Percentiles rank a stretch among this genome's conserved stretches.
These are phyloP conservation scores for Suillus sp. DNA, from an alignment of 768 basidiomycete genomes.

Conservation along the genomic window DNA sequence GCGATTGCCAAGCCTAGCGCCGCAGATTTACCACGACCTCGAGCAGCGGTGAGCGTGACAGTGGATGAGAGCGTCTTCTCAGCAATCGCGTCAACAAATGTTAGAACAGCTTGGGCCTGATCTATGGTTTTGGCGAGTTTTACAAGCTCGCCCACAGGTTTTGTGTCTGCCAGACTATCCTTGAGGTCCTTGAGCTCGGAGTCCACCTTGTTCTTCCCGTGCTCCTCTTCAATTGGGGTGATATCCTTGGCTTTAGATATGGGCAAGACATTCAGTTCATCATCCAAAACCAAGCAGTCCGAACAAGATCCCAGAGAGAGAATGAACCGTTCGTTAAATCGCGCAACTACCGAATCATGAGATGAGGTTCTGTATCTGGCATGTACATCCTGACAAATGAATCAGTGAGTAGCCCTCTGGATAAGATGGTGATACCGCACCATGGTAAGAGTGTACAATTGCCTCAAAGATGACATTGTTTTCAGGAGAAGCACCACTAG, in stretches of 20 bases:
- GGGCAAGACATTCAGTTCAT: conserved; percentile 96
- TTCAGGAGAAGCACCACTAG: conserved; percentile 87
- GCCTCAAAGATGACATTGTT: conserved; percentile 91
- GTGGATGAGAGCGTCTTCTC: conserved; percentile 94
- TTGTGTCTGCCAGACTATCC: conserved; percentile 75
- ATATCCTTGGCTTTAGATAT: conserved; percentile 96
- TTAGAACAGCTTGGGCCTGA: conserved; percentile 92
- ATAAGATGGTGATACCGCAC: conserved; percentile 31
- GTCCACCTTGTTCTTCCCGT: conserved; percentile 53
- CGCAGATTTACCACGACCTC: conserved; percentile 96
- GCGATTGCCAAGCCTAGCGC: conserved; percentile 95
- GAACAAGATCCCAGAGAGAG: conserved; percentile 92
- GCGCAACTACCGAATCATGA: conserved; percentile 84
- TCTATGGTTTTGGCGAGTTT: conserved; percentile 91
- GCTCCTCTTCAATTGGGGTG: conserved; percentile 54
- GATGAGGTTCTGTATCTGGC: conserved; percentile 90
- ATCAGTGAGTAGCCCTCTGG: background rate
- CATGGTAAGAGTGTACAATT: conserved; percentile 91
- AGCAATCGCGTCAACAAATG: conserved; percentile 91
- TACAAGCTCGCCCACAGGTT: conserved; percentile 86
- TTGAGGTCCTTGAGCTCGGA: conserved; percentile 78
- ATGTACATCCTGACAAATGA: conserved; percentile 81
- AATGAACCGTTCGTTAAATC: conserved; percentile 99
- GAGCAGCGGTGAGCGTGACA: conserved; percentile 90
- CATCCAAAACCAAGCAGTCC: conserved; percentile 93